A percentile compares a stretch with the other conserved stretches of the same genome.
Conservation (phyloP, 495 filamentous ascomycete species). For the Cetradonia linearis region DNA sequence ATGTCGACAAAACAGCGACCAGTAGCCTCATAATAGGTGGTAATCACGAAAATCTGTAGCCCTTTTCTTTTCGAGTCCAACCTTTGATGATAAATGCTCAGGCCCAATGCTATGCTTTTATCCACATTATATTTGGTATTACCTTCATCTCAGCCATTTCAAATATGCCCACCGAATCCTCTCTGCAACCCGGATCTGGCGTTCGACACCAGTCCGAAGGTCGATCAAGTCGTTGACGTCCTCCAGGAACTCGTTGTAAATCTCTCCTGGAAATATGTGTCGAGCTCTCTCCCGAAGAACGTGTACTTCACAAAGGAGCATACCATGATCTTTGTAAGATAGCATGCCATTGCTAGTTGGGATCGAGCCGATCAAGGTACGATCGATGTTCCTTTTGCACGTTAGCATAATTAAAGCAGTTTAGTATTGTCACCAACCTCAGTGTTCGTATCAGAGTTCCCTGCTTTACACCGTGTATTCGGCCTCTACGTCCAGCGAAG, state of each 20-base stretch:
- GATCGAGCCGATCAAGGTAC: constrained; percentile 60
- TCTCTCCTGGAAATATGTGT: constrained; percentile 52
- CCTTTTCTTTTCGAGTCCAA: background rate
- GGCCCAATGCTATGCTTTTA: background rate
- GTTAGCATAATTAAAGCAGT: constrained; percentile 17
- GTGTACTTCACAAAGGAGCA: constrained; percentile 81
- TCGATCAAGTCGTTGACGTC: constrained; percentile 77
- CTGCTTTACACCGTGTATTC: constrained; percentile 46
- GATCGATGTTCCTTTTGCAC: constrained; percentile 57
- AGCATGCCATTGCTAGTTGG: constrained; percentile 54
- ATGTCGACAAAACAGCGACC: background rate
- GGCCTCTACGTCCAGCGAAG: constrained; percentile 57
- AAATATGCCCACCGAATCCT: constrained; percentile 83
- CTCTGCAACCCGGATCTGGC: constrained; percentile 65
- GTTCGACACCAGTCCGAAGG: constrained; percentile 56
- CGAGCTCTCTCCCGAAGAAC: constrained; percentile 57
- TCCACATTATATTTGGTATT: background rate
- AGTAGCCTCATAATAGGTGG: background rate
- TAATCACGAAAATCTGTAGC: background rate
- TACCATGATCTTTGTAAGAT: constrained; percentile 80
- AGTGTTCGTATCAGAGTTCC: constrained; percentile 61
- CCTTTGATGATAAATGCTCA: background rate
- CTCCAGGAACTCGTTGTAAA: constrained; percentile 72
- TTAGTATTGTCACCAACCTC: constrained; percentile 38
- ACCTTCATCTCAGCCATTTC: constrained; percentile 48